Evolutionary conservation across 768 basidiomycete genomes (phyloP).

Genomic region (Mycena rosella): DNA sequence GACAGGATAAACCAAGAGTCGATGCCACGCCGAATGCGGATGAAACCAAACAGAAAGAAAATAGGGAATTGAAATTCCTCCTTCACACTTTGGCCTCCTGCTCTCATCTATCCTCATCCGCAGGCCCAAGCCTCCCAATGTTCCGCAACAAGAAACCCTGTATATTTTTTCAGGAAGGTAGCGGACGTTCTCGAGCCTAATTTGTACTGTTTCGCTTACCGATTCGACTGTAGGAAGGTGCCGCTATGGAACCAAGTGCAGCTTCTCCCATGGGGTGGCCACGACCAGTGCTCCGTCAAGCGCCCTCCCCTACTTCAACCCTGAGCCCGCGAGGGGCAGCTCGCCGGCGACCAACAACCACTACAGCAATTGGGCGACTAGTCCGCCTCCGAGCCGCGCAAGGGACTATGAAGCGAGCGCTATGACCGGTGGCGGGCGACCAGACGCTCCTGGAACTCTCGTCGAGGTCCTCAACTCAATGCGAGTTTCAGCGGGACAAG

Average conservation of each 20-base stretch:
- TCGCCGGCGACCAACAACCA: not conserved
- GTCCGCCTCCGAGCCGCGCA: not conserved
- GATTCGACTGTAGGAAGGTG: conserved; percentile 8
- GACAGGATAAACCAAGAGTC: no score
- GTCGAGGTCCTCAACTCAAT: conserved; percentile 23
- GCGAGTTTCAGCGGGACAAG: conserved; percentile 12
- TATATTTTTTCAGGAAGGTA: conserved; percentile 22
- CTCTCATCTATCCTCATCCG: not conserved
- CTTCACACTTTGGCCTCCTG: not conserved
- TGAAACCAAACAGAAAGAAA: no score
- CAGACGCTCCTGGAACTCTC: no score
- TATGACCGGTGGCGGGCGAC: not conserved
- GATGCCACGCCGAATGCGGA: no score
- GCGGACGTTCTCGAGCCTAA: not conserved
- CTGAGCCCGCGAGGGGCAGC: not conserved
- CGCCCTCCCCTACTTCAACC: no score
- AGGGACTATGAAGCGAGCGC: not conserved
- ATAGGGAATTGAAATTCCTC: no score
- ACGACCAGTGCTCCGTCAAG: not conserved
- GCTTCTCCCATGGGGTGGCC: conserved; percentile 8
- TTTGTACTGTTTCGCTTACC: not conserved
- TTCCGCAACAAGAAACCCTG: conserved; percentile 8
- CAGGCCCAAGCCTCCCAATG: no score
- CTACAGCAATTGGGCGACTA: not conserved
- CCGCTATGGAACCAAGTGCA: conserved; percentile 16